Base-by-base conservation (phyloP, 176 grass and related monocot species). In the Musa acuminata region DNA sequence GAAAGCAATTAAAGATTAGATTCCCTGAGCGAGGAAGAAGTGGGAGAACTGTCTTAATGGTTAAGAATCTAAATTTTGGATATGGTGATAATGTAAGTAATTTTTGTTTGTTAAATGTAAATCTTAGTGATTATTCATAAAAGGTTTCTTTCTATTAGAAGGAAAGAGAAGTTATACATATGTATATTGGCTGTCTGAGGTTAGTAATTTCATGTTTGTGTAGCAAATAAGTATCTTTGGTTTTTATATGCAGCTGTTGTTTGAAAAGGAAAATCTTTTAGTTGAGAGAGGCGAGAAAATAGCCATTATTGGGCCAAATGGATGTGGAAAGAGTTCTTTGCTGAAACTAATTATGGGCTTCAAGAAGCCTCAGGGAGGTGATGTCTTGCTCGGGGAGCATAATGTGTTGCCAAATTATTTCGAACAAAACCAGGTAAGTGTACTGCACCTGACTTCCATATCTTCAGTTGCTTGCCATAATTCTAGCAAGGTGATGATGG, bases 341-440 rank as follows among this genome's bases (percentile, higher is more conserved):
- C 82, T 99, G 71, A 99, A 94, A 81, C 82, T 99, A 85, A 82
- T 91, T 82, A 80, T 89, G 72, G 88, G 86, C 49, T 84, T 91
- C 80, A 88, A 91, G 84, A 99, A 94, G 60, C 84, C 95, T 82
- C 86, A 76, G 64, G 84, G 62, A 21, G 95, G 95, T 17, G 90
- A 94, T 83, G 82, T 94, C 53, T 71, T 91, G 67, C 90, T 94
- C 78, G 90, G 90, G 35, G 95, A 99, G 64, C 83, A 99, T 75
- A 99, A 94, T 82, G 88, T 99, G 54, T 83, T 91, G 66, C 95
- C 95, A 2, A 99, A 94, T 85, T 99, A 91, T 78, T 99, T 94
- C 5, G 95, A 99, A 88, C 95, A 99, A 77, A 99, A 99, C 82
- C 95, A 99, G 95, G 90, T 99, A 80, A 19, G 10, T 75, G 16